Evolutionary conservation across 2,329 filamentous ascomycete genomes (phyloP).

Genomic region (Ceratocystiopsis sp.): DNA sequence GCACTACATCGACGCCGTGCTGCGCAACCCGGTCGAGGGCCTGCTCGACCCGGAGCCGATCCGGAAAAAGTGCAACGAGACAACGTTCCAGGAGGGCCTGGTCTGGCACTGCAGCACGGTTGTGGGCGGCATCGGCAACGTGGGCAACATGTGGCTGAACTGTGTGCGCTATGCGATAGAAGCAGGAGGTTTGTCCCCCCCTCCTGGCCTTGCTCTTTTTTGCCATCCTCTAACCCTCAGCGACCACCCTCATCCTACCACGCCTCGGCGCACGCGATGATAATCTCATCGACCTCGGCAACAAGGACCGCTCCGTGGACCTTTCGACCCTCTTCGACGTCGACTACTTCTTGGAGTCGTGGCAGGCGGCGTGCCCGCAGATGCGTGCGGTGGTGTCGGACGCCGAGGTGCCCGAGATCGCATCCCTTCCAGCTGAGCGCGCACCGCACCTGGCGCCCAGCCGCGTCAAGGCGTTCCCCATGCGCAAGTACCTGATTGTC

Average conservation of each 20-base stretch:
- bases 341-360: constrained; percentile 5
- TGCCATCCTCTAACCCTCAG: not conserved
- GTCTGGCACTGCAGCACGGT: constrained; percentile 19
- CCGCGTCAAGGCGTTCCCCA: constrained; percentile 4
- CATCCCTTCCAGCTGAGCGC: constrained; percentile 1
- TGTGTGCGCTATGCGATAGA: constrained; percentile 20
- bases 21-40: constrained; percentile 7
- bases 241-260: constrained; percentile 8
- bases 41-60: constrained; percentile 7
- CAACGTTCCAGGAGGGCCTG: constrained; percentile 16
- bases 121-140: constrained; percentile 20
- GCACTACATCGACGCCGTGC: constrained; percentile 5
- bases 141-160: constrained; percentile 18
- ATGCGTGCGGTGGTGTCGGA: constrained; percentile 7
- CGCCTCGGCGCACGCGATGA: constrained; percentile 10
- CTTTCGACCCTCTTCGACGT: constrained; percentile 6
- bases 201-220: not conserved
- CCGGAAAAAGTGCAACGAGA: constrained; percentile 12
- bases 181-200: not conserved
- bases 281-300: constrained; percentile 9
- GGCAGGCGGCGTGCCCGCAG: constrained; percentile 6
- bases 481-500: constrained; percentile 7
- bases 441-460: constrained; percentile 2
- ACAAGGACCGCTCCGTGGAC: constrained; percentile 3
- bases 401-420: not conserved